Base-by-base conservation (phyloP, 192 early-diverging fungal genomes). In the Linnemannia elongata region DNA sequence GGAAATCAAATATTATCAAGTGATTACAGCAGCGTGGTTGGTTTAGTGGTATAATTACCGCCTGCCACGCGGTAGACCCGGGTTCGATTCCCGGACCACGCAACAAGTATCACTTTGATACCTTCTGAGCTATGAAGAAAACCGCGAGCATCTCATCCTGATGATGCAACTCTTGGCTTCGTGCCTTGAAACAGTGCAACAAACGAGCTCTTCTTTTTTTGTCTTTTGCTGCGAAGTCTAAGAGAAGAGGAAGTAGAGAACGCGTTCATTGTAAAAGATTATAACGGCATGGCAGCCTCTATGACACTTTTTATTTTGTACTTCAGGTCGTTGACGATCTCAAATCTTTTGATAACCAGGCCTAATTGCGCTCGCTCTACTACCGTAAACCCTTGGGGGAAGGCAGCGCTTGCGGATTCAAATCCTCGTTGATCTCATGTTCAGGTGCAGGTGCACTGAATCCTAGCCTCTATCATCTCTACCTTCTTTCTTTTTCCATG, bases 1-100 rank as follows among this genome's bases (percentile, higher is more conserved):
- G 3, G 18, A 49, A 49, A 15, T 4, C 18, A 18, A 18, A 17
- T 49, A 49, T 4, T 4, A 49, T 49, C 47, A 49, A 49, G 30
- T 6, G 39, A 39, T 13, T 44, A 12, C 9, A 9, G 20, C 13
- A 45, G 57, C 77, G 69, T 68, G 60, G 90, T 81, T 94, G 89
- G 93, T 94, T 94, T 91, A 94, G 91, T 90, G 94, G 94, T 93
- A 95, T 91, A 95, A 95, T 93, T 89, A 91, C 91, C 89, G 94
- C 94, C 91, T 95, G 93, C 94, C 94, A 95, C 93, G 94, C 94
- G 89, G 91, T 90, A 91, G 94, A 93, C 93, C 93, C 92, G 94
- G 91, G 94, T 95, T 95, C 94, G 93, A 95, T 94, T 94, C 94
- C 91, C 94, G 92, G 94, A 87, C 91, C 79, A 81, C 90, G 92